These are phyloP conservation scores for Pseudocercospora pini-densiflorae DNA, from an alignment of 2,329 filamentous ascomycete species.

Conservation along the genomic window DNA sequence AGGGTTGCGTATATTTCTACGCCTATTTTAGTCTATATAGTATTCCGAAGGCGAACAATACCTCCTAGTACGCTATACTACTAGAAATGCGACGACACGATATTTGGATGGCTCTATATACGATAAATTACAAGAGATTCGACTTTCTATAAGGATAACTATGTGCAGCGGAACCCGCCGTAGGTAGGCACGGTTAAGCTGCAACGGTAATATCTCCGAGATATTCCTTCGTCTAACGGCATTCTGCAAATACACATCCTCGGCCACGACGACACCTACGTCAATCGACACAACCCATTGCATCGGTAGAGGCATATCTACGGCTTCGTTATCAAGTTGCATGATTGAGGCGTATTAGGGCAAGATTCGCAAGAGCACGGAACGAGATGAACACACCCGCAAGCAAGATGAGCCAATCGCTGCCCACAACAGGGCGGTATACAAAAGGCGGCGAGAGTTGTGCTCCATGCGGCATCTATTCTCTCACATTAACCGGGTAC, in stretches of 20 bases:
- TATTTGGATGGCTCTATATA: no score
- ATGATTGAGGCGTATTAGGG: not conserved
- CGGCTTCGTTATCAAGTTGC: not conserved
- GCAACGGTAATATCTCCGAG: not conserved
- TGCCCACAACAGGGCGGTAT: not conserved
- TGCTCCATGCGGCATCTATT: not conserved
- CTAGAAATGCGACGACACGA: no score
- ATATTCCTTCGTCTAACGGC: not conserved
- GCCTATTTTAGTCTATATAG: no score
- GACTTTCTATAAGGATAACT: no score
- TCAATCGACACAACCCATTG: not conserved
- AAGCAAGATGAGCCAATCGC: constrained; percentile 1
- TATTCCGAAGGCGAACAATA: not conserved
- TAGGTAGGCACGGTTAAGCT: no score
- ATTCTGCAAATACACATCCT: constrained; percentile 5
- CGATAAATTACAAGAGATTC: no score
- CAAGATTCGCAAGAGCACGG: not conserved
- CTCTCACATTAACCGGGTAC: not conserved
- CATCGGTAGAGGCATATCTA: not conserved
- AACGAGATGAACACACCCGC: not conserved
- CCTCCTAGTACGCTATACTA: no score
- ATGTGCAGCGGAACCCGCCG: no score
- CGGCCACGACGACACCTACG: not conserved
- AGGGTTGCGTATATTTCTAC: no score
- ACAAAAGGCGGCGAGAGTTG: not conserved